Evolutionary conservation across 129 eudicot genomes (phyloP).

Genomic region (Saposhnikovia divaricata): DNA sequence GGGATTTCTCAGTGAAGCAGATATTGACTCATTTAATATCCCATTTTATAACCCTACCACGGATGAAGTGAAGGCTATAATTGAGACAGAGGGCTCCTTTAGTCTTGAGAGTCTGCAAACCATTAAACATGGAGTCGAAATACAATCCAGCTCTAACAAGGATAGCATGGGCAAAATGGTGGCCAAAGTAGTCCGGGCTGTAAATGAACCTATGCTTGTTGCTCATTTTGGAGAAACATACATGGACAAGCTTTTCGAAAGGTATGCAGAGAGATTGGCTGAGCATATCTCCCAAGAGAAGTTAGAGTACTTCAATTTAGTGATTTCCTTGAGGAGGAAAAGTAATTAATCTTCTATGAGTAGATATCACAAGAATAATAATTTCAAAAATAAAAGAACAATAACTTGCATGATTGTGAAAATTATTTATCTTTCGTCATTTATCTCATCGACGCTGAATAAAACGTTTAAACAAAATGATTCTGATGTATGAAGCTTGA

Average conservation of each 20-base stretch:
- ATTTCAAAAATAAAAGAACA: no score
- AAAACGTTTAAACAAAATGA: neutral
- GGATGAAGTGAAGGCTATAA: constrained; percentile 19
- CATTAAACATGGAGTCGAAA: constrained; percentile 15
- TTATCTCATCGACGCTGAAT: neutral
- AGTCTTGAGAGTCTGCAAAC: constrained; percentile 3
- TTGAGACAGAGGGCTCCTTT: constrained; percentile 23
- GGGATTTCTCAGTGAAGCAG: constrained; percentile 24
- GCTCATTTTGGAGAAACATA: constrained; percentile 18
- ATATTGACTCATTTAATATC: constrained; percentile 14
- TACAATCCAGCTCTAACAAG: neutral
- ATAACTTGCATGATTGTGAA: no score
- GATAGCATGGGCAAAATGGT: neutral
- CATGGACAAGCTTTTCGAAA: constrained; percentile 10
- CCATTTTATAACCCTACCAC: constrained; percentile 18
- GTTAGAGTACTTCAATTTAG: no score
- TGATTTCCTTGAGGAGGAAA: no score
- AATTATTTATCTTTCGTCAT: no score
- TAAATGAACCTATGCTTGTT: constrained; percentile 16
- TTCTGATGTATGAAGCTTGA: no score
- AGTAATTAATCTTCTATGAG: no score
- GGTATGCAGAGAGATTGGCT: constrained; percentile 5
- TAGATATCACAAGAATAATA: no score
- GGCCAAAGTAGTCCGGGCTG: neutral
- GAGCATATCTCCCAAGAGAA: no score